phyloP scores from a whole-genome alignment of 176 grass and related monocot genomes.

The Bonia amplexicaulis region DNA sequence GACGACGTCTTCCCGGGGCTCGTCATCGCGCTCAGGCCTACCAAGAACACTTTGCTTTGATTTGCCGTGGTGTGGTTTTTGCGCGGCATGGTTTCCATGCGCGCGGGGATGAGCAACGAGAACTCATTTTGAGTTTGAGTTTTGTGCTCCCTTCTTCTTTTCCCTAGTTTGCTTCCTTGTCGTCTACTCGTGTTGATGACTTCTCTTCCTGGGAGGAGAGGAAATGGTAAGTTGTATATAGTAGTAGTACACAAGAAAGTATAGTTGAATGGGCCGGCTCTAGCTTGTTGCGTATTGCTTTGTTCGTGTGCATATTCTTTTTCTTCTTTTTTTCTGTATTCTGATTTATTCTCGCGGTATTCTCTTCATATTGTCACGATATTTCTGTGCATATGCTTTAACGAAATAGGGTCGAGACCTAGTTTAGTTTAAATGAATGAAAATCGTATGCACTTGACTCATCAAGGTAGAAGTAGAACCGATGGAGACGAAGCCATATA shows the following conservation, averaged over 20 bases:
- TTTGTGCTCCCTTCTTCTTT: background rate
- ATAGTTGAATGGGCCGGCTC: background rate
- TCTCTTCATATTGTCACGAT: background rate
- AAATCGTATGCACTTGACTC: background rate
- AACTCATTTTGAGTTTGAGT: background rate
- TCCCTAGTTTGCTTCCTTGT: background rate
- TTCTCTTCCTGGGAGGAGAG: background rate
- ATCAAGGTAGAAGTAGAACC: background rate
- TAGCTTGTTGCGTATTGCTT: background rate
- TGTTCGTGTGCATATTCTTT: background rate
- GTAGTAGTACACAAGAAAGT: background rate
- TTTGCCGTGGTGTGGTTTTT: background rate
- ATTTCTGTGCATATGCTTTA: background rate
- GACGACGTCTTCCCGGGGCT: constrained; percentile 98
- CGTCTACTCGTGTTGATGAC: background rate
- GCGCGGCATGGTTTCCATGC: background rate
- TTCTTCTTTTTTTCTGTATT: background rate
- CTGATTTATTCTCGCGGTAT: background rate
- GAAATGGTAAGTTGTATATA: background rate
- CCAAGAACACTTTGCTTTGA: constrained; percentile 36
- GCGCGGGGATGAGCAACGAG: background rate
- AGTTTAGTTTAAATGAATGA: background rate
- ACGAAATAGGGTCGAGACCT: background rate
- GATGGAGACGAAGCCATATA: background rate
- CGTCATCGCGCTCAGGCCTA: constrained; percentile 70